Percentiles rank a stretch among this genome's conserved stretches.
Evolutionary conservation across 257 asterid genomes (phyloP).

Genomic region (Solanum rostratum): DNA sequence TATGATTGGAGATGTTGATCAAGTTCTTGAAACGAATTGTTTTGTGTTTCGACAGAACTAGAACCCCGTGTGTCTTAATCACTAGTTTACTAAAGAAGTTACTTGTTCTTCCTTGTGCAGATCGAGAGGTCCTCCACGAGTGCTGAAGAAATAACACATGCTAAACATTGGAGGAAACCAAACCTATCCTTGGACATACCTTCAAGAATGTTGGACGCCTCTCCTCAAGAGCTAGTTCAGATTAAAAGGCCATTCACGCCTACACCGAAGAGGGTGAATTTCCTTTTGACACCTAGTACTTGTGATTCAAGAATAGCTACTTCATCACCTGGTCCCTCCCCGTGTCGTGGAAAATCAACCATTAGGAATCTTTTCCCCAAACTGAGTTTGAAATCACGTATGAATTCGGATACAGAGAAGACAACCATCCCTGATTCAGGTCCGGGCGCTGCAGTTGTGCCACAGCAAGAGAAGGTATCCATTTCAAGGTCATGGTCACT

Average conservation of each 20-base stretch:
- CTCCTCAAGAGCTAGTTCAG: constrained; percentile 51
- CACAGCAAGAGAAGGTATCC: constrained; percentile 42
- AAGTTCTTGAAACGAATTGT: not conserved
- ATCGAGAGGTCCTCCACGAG: constrained; percentile 19
- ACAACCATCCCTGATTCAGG: constrained; percentile 19
- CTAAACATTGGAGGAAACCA: constrained; percentile 49
- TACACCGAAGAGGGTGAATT: constrained; percentile 74
- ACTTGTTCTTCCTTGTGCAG: constrained; percentile 13
- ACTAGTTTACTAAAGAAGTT: not conserved
- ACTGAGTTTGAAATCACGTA: constrained; percentile 46
- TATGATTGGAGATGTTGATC: not conserved
- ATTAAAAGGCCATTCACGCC: constrained; percentile 51
- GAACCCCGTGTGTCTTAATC: not conserved
- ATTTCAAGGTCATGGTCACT: constrained; percentile 70
- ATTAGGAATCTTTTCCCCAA: constrained; percentile 54
- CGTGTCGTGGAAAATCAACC: constrained; percentile 39
- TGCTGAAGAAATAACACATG: constrained; percentile 27
- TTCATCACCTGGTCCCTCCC: constrained; percentile 40
- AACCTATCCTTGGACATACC: constrained; percentile 73
- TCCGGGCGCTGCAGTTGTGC: constrained; percentile 6
- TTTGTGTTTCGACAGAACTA: not conserved
- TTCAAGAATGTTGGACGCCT: constrained; percentile 28
- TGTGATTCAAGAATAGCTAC: constrained; percentile 26
- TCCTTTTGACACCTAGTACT: constrained; percentile 42
- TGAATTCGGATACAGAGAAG: constrained; percentile 46